Evolutionary conservation across 371 early-diverging fungal species (phyloP).

Genomic region (Actinomortierella ambigua): DNA sequence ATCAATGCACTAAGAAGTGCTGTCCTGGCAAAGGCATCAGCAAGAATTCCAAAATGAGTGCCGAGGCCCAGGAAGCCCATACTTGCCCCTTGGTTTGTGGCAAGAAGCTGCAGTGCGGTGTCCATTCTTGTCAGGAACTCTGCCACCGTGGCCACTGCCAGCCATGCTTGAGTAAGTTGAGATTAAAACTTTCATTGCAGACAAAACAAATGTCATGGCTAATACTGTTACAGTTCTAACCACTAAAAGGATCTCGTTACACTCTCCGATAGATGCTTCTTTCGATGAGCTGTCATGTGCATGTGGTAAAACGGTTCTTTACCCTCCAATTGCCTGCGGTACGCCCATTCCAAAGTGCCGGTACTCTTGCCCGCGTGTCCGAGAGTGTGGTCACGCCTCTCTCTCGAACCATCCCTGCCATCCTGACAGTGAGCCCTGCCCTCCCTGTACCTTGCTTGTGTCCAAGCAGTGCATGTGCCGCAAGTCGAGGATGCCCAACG

Average conservation of each 20-base stretch:
- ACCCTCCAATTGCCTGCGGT: slow-evolving; percentile 81
- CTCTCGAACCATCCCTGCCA: slow-evolving; percentile 76
- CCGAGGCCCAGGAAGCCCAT: slow-evolving; percentile 48
- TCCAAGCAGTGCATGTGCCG: slow-evolving; percentile 74
- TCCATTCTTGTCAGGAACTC: slow-evolving; percentile 65
- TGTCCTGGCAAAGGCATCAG: slow-evolving; percentile 58
- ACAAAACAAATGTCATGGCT: no score
- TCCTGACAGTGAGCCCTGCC: slow-evolving; percentile 71
- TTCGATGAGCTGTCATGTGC: slow-evolving; percentile 74
- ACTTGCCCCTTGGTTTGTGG: slow-evolving; percentile 68
- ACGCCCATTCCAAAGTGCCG: slow-evolving; percentile 68
- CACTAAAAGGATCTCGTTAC: no score
- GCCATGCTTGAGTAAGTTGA: slow-evolving; percentile 63
- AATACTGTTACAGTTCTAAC: no score
- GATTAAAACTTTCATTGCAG: no score
- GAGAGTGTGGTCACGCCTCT: slow-evolving; percentile 74
- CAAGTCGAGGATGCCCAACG: slow-evolving; percentile 66
- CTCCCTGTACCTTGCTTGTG: slow-evolving; percentile 75
- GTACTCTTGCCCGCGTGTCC: slow-evolving; percentile 65
- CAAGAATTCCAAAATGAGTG: slow-evolving; percentile 13
- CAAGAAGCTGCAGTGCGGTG: slow-evolving; percentile 68
- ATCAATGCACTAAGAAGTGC: slow-evolving; percentile 61
- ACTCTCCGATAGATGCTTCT: slow-evolving; percentile 51
- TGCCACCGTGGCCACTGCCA: slow-evolving; percentile 78
- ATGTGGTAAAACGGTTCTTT: slow-evolving; percentile 74